phyloP scores from a whole-genome alignment of 768 basidiomycete species.

The Royoungia palumana region DNA sequence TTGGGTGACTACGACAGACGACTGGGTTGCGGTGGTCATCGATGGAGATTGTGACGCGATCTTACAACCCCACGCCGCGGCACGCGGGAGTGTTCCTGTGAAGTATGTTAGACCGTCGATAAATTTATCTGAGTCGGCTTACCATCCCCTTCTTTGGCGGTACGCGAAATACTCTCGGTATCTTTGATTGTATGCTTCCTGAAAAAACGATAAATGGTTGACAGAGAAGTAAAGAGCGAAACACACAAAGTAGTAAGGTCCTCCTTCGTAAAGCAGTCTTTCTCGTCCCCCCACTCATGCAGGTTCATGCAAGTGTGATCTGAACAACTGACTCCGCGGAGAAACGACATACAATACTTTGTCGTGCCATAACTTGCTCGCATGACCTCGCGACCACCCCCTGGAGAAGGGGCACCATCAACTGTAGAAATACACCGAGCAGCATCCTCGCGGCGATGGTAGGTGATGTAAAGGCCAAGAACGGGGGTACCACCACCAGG shows the following conservation, averaged over 20 bases:
- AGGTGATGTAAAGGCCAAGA: conserved; percentile 96
- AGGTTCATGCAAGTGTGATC: conserved; percentile 91
- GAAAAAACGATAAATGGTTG: neutral
- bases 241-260: conserved; percentile 88
- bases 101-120: conserved; percentile 8
- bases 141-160: conserved; percentile 62
- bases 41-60: conserved; percentile 21
- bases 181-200: conserved; percentile 95
- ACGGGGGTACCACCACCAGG: conserved; percentile 70
- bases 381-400: conserved; percentile 84
- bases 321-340: conserved; percentile 79
- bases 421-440: conserved; percentile 89
- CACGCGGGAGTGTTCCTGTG: conserved; percentile 57
- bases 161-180: conserved; percentile 64
- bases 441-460: conserved; percentile 91
- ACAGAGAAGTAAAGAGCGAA: conserved; percentile 6
- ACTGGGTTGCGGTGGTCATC: conserved; percentile 3
- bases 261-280: conserved; percentile 96
- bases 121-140: conserved; percentile 1
- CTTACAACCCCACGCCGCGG: conserved; percentile 61
- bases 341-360: conserved; percentile 95
- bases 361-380: conserved; percentile 95
- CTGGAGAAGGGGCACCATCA: conserved; percentile 89
- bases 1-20: conserved; percentile 23
- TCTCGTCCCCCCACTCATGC: conserved; percentile 98